A percentile compares a stretch with the other conserved stretches of the same genome.
Conservation (phyloP, 345 rosid genomes). For the Mallotus nudiflorus region DNA sequence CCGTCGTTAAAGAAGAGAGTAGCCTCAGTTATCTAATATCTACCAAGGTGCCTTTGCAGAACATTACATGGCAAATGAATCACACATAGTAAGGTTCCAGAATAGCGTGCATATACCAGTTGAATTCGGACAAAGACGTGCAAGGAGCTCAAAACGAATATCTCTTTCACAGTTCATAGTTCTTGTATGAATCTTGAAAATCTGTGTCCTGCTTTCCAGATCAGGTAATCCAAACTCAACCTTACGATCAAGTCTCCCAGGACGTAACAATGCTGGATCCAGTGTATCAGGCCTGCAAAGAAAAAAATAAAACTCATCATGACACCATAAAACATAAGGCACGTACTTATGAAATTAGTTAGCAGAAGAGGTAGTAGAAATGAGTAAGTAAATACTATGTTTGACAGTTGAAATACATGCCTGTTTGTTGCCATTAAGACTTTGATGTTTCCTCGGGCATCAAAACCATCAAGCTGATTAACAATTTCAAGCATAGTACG, state of each 20-base stretch:
- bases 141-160: constrained; percentile 87
- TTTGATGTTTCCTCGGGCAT: constrained; percentile 95
- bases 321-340: not conserved
- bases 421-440: constrained; percentile 99
- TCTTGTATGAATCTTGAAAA: constrained; percentile 89
- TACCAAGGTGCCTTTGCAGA: not conserved
- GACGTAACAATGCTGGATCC: constrained; percentile 93
- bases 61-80: not conserved
- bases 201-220: constrained; percentile 88
- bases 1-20: not conserved
- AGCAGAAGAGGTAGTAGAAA: not conserved
- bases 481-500: constrained; percentile 90
- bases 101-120: constrained; percentile 52
- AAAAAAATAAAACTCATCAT: not conserved
- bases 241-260: constrained; percentile 91
- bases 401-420: constrained; percentile 25
- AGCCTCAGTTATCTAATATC: not conserved
- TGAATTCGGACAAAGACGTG: constrained; percentile 92
- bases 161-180: constrained; percentile 93
- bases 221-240: constrained; percentile 96
- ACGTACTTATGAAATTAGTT: not conserved
- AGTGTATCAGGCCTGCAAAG: constrained; percentile 81
- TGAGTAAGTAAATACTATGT: not conserved
- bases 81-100: not conserved
- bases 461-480: constrained; percentile 88